Conservation (phyloP, 169 alveolate species). For the Plasmodium inui region DNA sequence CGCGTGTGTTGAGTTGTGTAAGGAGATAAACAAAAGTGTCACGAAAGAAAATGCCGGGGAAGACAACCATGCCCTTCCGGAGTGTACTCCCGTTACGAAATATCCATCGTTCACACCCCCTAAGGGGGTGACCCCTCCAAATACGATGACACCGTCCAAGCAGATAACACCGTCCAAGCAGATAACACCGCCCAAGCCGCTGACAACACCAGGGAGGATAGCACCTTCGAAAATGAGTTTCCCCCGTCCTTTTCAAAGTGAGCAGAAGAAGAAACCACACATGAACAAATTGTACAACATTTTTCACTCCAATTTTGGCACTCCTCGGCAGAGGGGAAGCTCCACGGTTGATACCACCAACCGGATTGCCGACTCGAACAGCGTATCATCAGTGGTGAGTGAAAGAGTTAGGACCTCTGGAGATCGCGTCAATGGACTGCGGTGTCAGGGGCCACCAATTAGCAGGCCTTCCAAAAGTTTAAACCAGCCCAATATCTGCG, state of each 20-base stretch:
- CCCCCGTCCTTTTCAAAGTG: not conserved
- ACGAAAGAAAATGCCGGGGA: slow-evolving; percentile 8
- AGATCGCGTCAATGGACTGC: not conserved
- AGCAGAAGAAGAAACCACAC: not conserved
- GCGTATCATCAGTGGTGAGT: not conserved
- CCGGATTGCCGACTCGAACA: not conserved
- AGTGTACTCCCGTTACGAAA: not conserved
- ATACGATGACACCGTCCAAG: not conserved
- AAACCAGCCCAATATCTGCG: not conserved
- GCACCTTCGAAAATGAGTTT: not conserved
- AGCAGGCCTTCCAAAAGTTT: not conserved
- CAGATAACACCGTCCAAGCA: too few relatives aligned
- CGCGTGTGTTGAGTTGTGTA: slow-evolving; percentile 71
- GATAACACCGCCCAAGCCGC: not conserved
- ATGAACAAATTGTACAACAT: not conserved
- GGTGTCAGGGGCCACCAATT: not conserved
- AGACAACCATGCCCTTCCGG: not conserved
- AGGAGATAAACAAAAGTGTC: slow-evolving; percentile 50
- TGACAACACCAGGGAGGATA: not conserved
- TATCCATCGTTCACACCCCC: not conserved
- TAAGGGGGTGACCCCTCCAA: not conserved
- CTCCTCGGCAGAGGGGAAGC: not conserved
- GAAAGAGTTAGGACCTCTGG: not conserved
- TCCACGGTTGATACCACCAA: not conserved
- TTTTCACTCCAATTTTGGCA: not conserved